phyloP scores from a whole-genome alignment of 2,329 filamentous ascomycete species.

The Aschersonia sp. region DNA sequence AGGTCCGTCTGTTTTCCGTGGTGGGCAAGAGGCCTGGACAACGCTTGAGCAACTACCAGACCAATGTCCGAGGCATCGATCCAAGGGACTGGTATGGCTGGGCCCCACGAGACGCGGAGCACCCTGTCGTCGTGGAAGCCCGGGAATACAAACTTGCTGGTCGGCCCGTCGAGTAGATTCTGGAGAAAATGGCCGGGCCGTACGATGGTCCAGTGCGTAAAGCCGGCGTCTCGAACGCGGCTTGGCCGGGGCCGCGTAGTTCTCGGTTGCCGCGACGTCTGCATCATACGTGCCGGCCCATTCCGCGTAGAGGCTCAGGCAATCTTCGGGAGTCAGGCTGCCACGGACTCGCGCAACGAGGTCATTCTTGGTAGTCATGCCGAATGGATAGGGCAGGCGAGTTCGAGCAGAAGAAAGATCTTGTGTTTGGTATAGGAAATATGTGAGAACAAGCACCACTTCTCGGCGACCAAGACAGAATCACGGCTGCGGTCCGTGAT shows the following conservation, averaged over 20 bases:
- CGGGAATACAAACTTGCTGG: no score
- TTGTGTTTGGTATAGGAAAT: not conserved
- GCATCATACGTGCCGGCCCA: not conserved
- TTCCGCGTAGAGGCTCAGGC: not conserved
- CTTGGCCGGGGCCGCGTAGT: not conserved
- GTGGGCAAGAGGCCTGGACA: no score
- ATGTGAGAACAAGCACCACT: not conserved
- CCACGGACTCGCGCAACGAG: not conserved
- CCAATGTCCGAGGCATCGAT: no score
- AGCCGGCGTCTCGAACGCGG: no score
- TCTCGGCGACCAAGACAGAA: not conserved
- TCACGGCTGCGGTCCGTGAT: not conserved
- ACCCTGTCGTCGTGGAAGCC: no score
- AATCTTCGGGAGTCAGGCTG: not conserved
- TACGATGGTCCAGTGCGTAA: no score
- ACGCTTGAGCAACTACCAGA: no score
- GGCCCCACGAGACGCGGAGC: no score
- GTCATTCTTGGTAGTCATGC: not conserved
- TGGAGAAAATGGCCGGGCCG: no score
- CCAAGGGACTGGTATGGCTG: no score
- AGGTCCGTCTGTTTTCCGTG: no score
- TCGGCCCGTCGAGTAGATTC: no score
- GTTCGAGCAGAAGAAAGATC: not conserved
- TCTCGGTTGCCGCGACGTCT: not conserved
- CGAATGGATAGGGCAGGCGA: not conserved